Evolutionary conservation across 179 eudicot genomes (phyloP).

Genomic region (Silene noctiflora): DNA sequence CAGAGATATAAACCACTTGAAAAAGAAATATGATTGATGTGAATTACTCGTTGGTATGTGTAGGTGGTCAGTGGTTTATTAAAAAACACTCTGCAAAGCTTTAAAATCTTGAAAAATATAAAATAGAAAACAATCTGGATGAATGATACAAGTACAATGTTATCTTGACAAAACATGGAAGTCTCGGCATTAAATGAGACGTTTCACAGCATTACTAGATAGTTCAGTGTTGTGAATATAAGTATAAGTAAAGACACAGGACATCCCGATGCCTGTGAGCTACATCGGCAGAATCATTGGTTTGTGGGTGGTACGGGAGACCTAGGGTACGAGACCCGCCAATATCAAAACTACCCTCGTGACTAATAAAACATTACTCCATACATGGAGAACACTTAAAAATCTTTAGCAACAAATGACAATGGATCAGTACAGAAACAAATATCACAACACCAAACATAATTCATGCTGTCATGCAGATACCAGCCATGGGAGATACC

Average conservation of each 20-base stretch:
- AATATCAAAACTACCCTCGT: too few relatives aligned
- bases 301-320: too few relatives aligned
- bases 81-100: neutral
- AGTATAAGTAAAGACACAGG: neutral
- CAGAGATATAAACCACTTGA: slow-evolving; percentile 9
- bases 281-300: neutral
- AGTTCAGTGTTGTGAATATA: neutral
- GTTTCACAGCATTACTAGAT: neutral
- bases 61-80: slow-evolving; percentile 3
- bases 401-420: too few relatives aligned
- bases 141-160: too few relatives aligned
- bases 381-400: too few relatives aligned
- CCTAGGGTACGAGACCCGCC: too few relatives aligned
- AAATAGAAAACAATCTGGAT: neutral
- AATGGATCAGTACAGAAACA: too few relatives aligned
- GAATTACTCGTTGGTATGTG: neutral
- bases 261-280: neutral
- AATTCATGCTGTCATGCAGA: too few relatives aligned
- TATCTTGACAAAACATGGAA: too few relatives aligned
- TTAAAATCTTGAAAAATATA: neutral
- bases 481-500: too few relatives aligned
- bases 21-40: slow-evolving; percentile 7
- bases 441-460: too few relatives aligned
- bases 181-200: neutral
- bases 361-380: too few relatives aligned